Evolutionary conservation across 1,284 basidiomycete genomes (phyloP).

Genomic region (Mycosarcoma mackinlayi): DNA sequence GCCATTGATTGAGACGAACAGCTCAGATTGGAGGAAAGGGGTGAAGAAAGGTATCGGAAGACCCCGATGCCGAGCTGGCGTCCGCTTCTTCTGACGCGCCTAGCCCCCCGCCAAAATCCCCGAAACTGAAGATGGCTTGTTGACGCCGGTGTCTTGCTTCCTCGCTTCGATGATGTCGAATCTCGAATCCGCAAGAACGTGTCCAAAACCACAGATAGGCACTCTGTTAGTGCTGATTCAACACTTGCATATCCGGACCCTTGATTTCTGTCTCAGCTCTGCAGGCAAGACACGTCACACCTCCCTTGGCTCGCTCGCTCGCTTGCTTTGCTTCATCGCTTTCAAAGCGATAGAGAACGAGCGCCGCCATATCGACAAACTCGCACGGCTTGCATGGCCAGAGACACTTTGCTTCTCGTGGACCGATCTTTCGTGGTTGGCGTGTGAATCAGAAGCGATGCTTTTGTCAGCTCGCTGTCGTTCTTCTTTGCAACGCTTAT

Average conservation of each 20-base stretch:
- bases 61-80: too few species aligned
- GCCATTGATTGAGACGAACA: not conserved
- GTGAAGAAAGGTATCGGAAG: too few species aligned
- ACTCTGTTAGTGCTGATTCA: not conserved
- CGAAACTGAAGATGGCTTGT: too few species aligned
- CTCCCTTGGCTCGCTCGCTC: too few species aligned
- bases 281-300: too few species aligned
- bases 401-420: not conserved
- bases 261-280: conserved; percentile 2
- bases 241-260: conserved; percentile 13
- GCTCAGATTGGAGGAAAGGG: too few species aligned
- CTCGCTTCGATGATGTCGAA: not conserved
- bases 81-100: too few species aligned
- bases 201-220: not conserved
- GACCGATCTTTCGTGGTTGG: not conserved
- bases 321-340: too few species aligned
- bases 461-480: conserved; percentile 7
- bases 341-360: too few species aligned
- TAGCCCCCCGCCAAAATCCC: too few species aligned
- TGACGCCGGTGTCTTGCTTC: too few species aligned
- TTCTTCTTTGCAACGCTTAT: not conserved
- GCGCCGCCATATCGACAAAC: not conserved
- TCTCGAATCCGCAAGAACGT: not conserved
- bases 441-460: conserved; percentile 11
- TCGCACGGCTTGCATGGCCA: not conserved